Evolutionary conservation across 208 protist species (phyloP), one percentile per base, ranked within the genome.

Genomic region (Crithidia sp.): DNA sequence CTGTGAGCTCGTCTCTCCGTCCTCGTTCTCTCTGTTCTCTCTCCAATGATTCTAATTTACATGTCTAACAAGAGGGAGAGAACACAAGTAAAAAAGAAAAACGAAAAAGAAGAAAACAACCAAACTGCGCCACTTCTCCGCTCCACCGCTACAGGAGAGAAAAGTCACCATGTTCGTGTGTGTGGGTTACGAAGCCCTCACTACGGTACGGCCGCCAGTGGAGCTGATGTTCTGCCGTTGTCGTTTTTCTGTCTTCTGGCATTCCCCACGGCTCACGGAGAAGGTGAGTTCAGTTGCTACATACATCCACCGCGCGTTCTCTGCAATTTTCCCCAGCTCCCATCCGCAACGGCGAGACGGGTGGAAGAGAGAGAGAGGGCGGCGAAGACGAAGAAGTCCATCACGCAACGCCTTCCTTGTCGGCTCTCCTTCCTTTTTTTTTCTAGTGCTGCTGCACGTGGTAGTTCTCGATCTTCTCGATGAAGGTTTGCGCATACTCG

Each of bases 401-500:
- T 56, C 39, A 39, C 45, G n/a, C 52, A 47, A 7, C 54, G 16
- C 43, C 8, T 58, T 40, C 36, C 36, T 40, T 28, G 28, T 28
- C 28, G n/a, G 16, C 50, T 57, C n/a, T 43, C 57, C 5, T 12
- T 16, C 6, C 28, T 2, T 4, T 63, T 63, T 37, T 19, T 59
- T 17, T 55, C 71, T 86, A 95, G 61, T 89, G 82, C 74, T 93
- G 88, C 65, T 96, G 85, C 9, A 95, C 78, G 66, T 96, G 92
- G 83, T 97, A 96, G 70, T 84, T 92, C 74, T 99, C 97, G 56
- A 99, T 96, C 86, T 99, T 98, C 53, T 99, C 86, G 28, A 99
- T 72, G 47, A 99, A 95, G 40, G 88, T 97, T 68, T 98, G 86
- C 8, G 96, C 91, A 77, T 99, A 99, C 70, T 98, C 95, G 6